A percentile compares a stretch with the other conserved stretches of the same genome.
Evolutionary conservation across 108 stramenopile genomes (phyloP).

Genomic region (Pseudonitzschia delicatissima): DNA sequence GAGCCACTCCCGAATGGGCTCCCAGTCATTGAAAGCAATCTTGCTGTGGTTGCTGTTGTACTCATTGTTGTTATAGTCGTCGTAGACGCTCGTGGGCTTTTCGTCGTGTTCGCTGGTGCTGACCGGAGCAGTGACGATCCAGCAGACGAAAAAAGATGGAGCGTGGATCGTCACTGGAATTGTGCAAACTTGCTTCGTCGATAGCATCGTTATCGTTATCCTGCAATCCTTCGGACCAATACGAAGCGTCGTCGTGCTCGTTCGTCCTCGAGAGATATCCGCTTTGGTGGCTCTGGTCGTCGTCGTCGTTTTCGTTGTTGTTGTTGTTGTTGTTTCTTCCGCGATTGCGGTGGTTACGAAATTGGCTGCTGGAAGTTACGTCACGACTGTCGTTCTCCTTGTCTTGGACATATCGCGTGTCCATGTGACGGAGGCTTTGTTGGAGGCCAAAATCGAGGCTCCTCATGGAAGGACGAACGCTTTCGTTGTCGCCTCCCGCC

Average conservation of each 20-base stretch:
- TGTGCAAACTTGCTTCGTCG: neutral
- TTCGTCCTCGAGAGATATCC: neutral
- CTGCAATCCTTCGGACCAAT: neutral
- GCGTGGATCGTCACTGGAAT: slow-evolving; percentile 7
- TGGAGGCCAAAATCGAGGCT: neutral
- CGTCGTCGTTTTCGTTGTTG: neutral
- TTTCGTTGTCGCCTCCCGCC: neutral
- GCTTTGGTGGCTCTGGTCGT: neutral
- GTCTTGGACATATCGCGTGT: neutral
- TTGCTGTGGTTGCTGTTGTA: neutral
- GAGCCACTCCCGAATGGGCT: slow-evolving; percentile 7
- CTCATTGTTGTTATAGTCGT: neutral
- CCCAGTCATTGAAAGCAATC: neutral
- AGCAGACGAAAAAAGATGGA: neutral
- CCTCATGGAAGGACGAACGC: neutral
- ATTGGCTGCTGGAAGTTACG: neutral
- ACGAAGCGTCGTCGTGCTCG: neutral
- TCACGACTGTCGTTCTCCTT: neutral
- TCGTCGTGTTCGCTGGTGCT: no score
- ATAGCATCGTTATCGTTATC: neutral
- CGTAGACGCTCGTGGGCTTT: neutral
- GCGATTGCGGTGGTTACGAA: neutral
- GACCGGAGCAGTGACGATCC: neutral
- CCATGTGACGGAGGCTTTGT: neutral
- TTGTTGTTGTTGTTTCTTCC: neutral